These are phyloP conservation scores for Zoysia pacifica DNA, from an alignment of 176 grass and related monocot genomes.

Conservation along the genomic window DNA sequence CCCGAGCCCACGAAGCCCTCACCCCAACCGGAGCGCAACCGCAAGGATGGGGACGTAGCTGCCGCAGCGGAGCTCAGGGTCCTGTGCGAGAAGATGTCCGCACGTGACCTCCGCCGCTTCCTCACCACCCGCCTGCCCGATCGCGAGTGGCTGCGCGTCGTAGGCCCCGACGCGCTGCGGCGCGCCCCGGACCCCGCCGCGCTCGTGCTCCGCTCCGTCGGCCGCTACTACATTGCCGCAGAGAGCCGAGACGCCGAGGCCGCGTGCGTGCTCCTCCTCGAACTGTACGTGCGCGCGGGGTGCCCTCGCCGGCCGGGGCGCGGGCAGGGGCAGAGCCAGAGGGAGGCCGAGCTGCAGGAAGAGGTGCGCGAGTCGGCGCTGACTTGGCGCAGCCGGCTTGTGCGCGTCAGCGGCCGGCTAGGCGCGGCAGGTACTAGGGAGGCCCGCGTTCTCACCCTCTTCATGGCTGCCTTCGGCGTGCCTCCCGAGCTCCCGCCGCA, in stretches of 20 bases:
- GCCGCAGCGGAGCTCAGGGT: conserved; percentile 11
- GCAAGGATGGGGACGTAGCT: neutral
- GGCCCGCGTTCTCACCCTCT: conserved; percentile 53
- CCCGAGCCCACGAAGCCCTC: neutral
- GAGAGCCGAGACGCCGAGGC: conserved; percentile 37
- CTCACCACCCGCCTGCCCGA: conserved; percentile 30
- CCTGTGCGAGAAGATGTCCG: conserved; percentile 43
- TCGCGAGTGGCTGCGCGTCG: conserved; percentile 43
- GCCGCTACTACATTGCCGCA: conserved; percentile 56
- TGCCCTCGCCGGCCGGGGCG: conserved; percentile 26
- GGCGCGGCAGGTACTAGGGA: conserved; percentile 40
- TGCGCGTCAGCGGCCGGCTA: conserved; percentile 34
- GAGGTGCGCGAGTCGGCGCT: conserved; percentile 47
- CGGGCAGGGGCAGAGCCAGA: neutral
- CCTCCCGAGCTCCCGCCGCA: conserved; percentile 42
- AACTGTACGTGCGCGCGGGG: conserved; percentile 58
- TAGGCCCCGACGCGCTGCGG: conserved; percentile 39
- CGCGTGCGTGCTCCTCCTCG: conserved; percentile 62
- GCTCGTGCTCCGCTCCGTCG: conserved; percentile 55
- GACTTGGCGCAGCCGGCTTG: conserved; percentile 53
- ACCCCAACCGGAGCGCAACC: neutral
- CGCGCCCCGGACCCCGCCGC: conserved; percentile 46
- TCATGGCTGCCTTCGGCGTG: conserved; percentile 53
- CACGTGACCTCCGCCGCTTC: conserved; percentile 47
- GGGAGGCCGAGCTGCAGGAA: conserved; percentile 16